Evolutionary conservation across 306 rosid species (phyloP).

Genomic region (Cicer judaicum): DNA sequence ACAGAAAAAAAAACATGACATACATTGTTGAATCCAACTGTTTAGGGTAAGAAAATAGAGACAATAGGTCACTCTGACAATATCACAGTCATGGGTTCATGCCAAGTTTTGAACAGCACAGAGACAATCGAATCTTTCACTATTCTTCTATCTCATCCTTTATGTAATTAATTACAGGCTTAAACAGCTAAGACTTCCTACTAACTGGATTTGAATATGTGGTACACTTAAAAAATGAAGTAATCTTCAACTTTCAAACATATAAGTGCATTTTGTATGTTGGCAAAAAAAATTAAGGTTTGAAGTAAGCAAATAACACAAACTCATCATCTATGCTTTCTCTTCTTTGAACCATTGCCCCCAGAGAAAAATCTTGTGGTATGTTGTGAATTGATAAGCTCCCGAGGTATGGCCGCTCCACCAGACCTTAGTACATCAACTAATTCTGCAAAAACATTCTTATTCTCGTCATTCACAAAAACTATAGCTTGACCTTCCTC

Average conservation of each 20-base stretch:
- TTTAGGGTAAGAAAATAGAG: not conserved
- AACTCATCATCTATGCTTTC: constrained; percentile 46
- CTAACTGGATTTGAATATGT: constrained; percentile 3
- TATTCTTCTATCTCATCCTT: constrained; percentile 11
- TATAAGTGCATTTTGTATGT: constrained; percentile 37
- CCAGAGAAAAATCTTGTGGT: constrained; percentile 43
- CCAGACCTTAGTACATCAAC: constrained; percentile 63
- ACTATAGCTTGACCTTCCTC: constrained; percentile 79
- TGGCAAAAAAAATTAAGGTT: not conserved
- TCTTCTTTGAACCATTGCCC: constrained; percentile 52
- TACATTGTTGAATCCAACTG: constrained; percentile 14
- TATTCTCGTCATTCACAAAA: constrained; percentile 74
- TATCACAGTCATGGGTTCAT: constrained; percentile 1
- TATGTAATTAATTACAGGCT: constrained; percentile 18
- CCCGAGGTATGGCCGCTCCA: constrained; percentile 76
- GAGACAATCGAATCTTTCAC: constrained; percentile 11
- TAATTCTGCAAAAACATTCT: constrained; percentile 65
- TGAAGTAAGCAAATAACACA: constrained; percentile 10
- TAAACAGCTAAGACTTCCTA: constrained; percentile 23
- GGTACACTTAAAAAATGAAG: constrained; percentile 15
- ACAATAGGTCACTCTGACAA: not conserved
- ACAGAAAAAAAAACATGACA: not conserved
- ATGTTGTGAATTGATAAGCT: constrained; percentile 63
- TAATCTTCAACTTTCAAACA: constrained; percentile 26
- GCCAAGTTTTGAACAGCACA: constrained; percentile 12